Percentiles rank a stretch among this genome's conserved stretches.
These are phyloP conservation scores for Oenanthe javanica DNA, from an alignment of 140 eudicot genomes.

Conservation along the genomic window DNA sequence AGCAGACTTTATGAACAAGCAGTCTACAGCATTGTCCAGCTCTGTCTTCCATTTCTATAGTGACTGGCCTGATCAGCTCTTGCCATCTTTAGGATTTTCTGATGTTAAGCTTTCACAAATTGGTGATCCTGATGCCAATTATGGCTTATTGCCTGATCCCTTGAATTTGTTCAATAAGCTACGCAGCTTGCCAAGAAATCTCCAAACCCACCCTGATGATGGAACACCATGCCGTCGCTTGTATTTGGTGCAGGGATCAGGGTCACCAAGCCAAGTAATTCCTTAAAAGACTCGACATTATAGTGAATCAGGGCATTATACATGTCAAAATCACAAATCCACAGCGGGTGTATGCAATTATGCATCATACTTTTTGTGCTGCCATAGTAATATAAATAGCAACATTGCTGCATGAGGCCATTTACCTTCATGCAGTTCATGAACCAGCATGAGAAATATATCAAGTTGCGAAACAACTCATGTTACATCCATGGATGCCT, in stretches of 20 bases:
- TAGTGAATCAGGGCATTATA: slow-evolving; percentile 17
- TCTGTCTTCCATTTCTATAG: slow-evolving; percentile 72
- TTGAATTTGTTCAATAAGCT: slow-evolving; percentile 72
- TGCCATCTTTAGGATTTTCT: slow-evolving; percentile 78
- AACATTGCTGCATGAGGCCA: slow-evolving; percentile 3
- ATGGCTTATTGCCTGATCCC: slow-evolving; percentile 77
- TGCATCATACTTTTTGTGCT: slow-evolving; percentile 24
- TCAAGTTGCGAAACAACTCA: slow-evolving; percentile 2
- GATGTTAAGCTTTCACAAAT: slow-evolving; percentile 87
- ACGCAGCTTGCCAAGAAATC: slow-evolving; percentile 72
- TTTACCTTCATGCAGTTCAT: slow-evolving; percentile 4
- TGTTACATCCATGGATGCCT: neutral
- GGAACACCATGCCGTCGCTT: slow-evolving; percentile 93
- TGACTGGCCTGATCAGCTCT: slow-evolving; percentile 91
- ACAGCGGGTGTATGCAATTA: slow-evolving; percentile 18
- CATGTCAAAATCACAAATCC: slow-evolving; percentile 21
- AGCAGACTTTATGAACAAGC: slow-evolving; percentile 99
- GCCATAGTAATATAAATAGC: slow-evolving; percentile 15
- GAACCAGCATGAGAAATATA: neutral
- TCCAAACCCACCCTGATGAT: slow-evolving; percentile 75
- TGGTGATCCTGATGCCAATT: slow-evolving; percentile 97
- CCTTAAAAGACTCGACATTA: slow-evolving; percentile 21
- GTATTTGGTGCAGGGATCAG: slow-evolving; percentile 90
- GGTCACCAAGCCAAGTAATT: slow-evolving; percentile 49
- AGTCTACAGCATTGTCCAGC: slow-evolving; percentile 62